Evolutionary conservation across 495 filamentous ascomycete genomes (phyloP).

Genomic region (Amorphotheca resinae): DNA sequence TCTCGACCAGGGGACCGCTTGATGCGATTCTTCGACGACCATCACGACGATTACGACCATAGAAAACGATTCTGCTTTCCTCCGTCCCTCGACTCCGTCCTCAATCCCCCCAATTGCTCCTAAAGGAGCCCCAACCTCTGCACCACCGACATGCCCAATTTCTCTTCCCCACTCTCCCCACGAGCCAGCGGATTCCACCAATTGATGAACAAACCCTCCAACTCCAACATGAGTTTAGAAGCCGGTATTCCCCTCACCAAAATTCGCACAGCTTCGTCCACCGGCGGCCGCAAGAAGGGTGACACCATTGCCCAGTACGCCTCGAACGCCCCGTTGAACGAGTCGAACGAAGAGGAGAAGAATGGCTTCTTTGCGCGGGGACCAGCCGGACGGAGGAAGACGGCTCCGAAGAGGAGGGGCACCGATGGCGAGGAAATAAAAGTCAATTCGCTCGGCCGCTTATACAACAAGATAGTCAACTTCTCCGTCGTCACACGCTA

Average conservation of each 20-base stretch:
- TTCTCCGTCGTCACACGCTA: conserved; percentile 83
- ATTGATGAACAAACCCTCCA: conserved; percentile 4
- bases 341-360: conserved; percentile 35
- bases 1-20: neutral
- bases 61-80: too few relatives aligned
- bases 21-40: neutral
- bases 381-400: conserved; percentile 43
- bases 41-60: neutral
- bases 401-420: conserved; percentile 22
- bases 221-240: conserved; percentile 14
- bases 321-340: conserved; percentile 16
- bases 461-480: conserved; percentile 75
- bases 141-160: neutral
- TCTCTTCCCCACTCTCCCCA: neutral
- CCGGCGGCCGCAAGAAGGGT: conserved; percentile 37
- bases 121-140: too few relatives aligned
- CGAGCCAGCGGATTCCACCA: conserved; percentile 11
- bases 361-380: conserved; percentile 38
- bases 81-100: neutral
- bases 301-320: conserved; percentile 20
- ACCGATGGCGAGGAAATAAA: conserved; percentile 45
- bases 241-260: conserved; percentile 38
- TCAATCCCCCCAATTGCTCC: too few relatives aligned
- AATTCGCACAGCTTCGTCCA: conserved; percentile 35
- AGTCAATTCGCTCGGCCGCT: conserved; percentile 69